Percentiles rank a stretch among this genome's conserved stretches.
phyloP scores from a whole-genome alignment of 805 yeast species.

The Suhomyces sp. region DNA sequence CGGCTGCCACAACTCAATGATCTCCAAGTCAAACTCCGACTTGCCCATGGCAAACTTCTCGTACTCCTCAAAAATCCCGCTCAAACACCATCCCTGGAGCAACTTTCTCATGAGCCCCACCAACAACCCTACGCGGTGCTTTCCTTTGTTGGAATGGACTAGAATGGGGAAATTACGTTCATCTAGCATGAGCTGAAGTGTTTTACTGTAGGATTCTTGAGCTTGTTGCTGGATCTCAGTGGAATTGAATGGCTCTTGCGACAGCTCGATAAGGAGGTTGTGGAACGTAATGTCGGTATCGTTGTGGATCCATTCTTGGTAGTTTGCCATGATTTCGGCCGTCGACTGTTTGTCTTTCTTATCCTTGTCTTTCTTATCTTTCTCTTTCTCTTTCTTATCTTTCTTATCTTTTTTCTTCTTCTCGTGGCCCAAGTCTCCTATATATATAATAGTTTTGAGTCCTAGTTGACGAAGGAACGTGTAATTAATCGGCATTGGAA shows the following conservation, averaged over 20 bases:
- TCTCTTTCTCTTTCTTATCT: conserved; percentile 11
- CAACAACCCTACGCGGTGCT: conserved; percentile 89
- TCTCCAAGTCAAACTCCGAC: conserved; percentile 87
- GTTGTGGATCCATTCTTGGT: conserved; percentile 61
- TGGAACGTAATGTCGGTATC: conserved; percentile 50
- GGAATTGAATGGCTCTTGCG: conserved; percentile 73
- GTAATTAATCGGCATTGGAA: conserved; percentile 84
- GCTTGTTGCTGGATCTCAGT: conserved; percentile 41
- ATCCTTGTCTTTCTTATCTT: conserved; percentile 8
- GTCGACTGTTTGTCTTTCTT: conserved; percentile 49
- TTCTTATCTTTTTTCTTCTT: conserved; percentile 11
- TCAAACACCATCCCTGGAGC: conserved; percentile 88
- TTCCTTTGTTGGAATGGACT: conserved; percentile 95
- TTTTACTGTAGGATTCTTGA: conserved; percentile 48
- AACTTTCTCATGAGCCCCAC: conserved; percentile 88
- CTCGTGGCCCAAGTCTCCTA: conserved; percentile 58
- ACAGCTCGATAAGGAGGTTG: conserved; percentile 63
- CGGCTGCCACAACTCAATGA: conserved; percentile 80
- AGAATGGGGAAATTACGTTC: conserved; percentile 79
- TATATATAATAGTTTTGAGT: conserved; percentile 74
- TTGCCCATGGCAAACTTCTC: conserved; percentile 91
- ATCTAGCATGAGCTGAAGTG: conserved; percentile 56
- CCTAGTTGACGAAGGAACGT: conserved; percentile 70
- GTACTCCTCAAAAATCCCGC: conserved; percentile 92
- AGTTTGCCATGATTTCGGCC: conserved; percentile 49